Base-by-base conservation (phyloP, 148 eudicot genomes). In the Rhododendron henanense region DNA sequence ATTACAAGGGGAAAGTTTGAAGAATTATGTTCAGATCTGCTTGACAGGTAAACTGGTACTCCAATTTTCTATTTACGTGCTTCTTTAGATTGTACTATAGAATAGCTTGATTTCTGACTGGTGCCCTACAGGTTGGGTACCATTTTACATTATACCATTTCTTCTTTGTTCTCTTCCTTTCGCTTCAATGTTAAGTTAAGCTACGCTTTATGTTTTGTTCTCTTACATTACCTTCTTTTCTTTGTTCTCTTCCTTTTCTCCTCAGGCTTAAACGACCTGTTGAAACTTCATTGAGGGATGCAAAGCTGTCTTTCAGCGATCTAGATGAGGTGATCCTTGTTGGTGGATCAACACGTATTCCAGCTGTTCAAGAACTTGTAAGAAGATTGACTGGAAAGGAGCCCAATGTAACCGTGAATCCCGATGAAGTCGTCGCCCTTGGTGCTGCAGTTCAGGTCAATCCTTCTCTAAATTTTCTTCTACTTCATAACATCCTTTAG, bases 401-500 rank as follows among this genome's bases (percentile, higher is more conserved):
- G 51, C 98, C 99, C 39, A 97, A 97, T 88, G 98, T 95, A 10
- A 90, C 98, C 0, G 99, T 97, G 47, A 97, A 97, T 83, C 99
- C 99, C 5, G 99, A 97, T 87, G 99, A 95, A 91, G 98, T 95
- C 67, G 98, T 97, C 84, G 99, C 99, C 87, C 97, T 97, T n/a
- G 99, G 99, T 87, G 99, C 98, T 84, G 98, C 98, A 31, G 99
- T 97, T 87, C 98, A 95, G 99, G 99, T 94, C 21, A 77, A 37
- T 31, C 1, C 23, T 41, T 47, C 10, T 51, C 37, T 51, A 28
- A 31, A 2, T 25, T 41, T 67, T 13, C 1, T 63, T 81, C 4
- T 44, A 10, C 35, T 47, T 31, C 41, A 2, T 48, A 50, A 18
- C 65, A 50, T 71, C 47, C 21, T 81, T 81, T 21, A 41, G 88